These are phyloP conservation scores for Scutellaria baicalensis DNA, from an alignment of 257 asterid genomes.

Conservation along the genomic window DNA sequence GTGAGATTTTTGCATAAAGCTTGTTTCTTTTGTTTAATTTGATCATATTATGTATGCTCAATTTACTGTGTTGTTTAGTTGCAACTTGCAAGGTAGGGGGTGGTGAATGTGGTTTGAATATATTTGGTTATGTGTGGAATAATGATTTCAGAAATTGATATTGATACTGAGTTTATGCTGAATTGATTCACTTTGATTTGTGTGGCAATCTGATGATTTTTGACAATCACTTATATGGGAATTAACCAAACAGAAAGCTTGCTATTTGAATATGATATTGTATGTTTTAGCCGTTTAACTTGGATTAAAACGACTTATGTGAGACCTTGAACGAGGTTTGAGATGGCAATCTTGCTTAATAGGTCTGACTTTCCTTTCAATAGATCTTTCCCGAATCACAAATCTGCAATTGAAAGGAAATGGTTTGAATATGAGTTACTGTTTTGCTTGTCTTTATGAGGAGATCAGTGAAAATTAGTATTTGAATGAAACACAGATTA, in stretches of 20 bases:
- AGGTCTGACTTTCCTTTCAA: background rate
- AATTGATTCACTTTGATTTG: background rate
- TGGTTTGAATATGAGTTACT: background rate
- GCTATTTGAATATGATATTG: background rate
- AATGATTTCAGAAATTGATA: background rate
- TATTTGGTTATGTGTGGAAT: background rate
- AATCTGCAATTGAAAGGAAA: background rate
- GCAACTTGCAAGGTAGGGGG: background rate
- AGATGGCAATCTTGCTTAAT: background rate
- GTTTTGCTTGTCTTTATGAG: background rate
- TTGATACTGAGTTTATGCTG: background rate
- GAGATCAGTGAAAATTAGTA: background rate
- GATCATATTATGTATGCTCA: constrained; percentile 5
- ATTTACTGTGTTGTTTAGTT: background rate
- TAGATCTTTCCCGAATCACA: background rate
- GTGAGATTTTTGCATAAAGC: constrained; percentile 12
- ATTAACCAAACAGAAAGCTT: background rate
- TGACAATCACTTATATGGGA: background rate
- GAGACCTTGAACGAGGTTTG: background rate
- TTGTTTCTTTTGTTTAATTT: background rate
- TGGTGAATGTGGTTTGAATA: background rate
- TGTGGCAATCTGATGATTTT: background rate
- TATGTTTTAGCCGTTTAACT: background rate
- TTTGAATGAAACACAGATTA: background rate
- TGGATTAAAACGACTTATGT: background rate